Base-by-base conservation (phyloP, 1,284 basidiomycete genomes). In the Boletus albobrunnescens region DNA sequence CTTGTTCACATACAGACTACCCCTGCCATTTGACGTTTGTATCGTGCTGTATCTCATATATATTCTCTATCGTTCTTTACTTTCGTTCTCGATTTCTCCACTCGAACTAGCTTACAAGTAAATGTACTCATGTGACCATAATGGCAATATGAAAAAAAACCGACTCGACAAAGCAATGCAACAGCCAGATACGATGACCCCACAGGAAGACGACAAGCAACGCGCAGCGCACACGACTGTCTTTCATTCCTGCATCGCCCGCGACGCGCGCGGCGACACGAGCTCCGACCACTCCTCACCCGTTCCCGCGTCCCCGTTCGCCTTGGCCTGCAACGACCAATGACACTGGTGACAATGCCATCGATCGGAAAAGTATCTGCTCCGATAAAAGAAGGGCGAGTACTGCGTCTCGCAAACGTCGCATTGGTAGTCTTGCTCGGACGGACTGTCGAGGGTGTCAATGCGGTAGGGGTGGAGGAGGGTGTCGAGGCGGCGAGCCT, bases 401-500 rank as follows among this genome's bases (percentile, higher is more conserved):
- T 64, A 69, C 36, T 59, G 59, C 4, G 73, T 74, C 14, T 49
- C 30, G 47, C 73, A 75, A 19, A 54, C 27, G 22, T 52, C 49
- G 52, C 73, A 75, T 36, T 59, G 49, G 4, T 55, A 51, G 2
- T 63, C 57, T 8, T 47, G 41, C 20, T 60, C 54, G 5, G 52
- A 16, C 0, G 49, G 39, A 14, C 46, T 44, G 1, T 57, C 60
- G 6, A 23, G 6, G 2, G 28, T 33, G 1, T 63, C 52, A 9
- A 30, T 30, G 6, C 54, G 59, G 24, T 56, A 49, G 1, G 55
- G 47, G 28, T 59, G 56, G 23, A 91, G 71, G 40, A 88, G 74
- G 22, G 72, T 71, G 64, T 94, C 91, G 16, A 94, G 74, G 10
- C 90, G 80, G 24, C 79, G 80, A 8, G 91, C 91, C 67, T 94